Base-by-base conservation (phyloP, 2,329 filamentous ascomycete genomes). In the Beauveria rudraprayagi region DNA sequence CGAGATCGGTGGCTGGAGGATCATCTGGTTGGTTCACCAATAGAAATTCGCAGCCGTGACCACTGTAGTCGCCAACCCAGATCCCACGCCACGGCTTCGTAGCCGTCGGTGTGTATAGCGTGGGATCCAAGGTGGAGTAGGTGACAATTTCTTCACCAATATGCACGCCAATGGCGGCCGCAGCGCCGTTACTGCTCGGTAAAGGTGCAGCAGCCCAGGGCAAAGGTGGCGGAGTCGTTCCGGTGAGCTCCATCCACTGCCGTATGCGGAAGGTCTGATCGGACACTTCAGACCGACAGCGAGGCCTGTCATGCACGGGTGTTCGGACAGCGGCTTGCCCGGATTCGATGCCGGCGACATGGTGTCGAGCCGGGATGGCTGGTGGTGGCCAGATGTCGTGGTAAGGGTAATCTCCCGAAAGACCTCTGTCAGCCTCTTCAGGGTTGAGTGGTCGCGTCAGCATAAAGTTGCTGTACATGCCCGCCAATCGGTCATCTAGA, bases 51-150 rank as follows among this genome's bases (percentile, higher is more conserved):
- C 89, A 92, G 1, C 92, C 92, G 67, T 97, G 92, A 0, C 84
- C 86, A 28, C 86, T 88, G 69, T 96, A 97, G 71, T 97, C 92
- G 0, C 92, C 92, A 17, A 92, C 88, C 89, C 91, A 97, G 34
- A 99, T 91, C 0, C 93, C 93, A 64, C 91, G 86, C 78, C 87
- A 97, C 0, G 92, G 92, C 70, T 92, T 93, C 60, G 86, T 80
- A 10, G 76, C 71, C 0, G 92, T 96, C 0, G 93, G 91, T 0
- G 86, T 94, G 70, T 96, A 97, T n/a, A 88, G 74, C 3, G 76
- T 76, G 3, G 86, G 83, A 48, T 91, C 85, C 1, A 97, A 77
- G 0, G 92, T 95, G 8, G 84, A 78, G 64, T 83, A 88, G 0
- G 89, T 91, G 67, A 85, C 73, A 46, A 85, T 67, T 61, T 81